phyloP scores from a whole-genome alignment of 2,329 filamentous ascomycete species.

The Ophiocordyceps sinensis region DNA sequence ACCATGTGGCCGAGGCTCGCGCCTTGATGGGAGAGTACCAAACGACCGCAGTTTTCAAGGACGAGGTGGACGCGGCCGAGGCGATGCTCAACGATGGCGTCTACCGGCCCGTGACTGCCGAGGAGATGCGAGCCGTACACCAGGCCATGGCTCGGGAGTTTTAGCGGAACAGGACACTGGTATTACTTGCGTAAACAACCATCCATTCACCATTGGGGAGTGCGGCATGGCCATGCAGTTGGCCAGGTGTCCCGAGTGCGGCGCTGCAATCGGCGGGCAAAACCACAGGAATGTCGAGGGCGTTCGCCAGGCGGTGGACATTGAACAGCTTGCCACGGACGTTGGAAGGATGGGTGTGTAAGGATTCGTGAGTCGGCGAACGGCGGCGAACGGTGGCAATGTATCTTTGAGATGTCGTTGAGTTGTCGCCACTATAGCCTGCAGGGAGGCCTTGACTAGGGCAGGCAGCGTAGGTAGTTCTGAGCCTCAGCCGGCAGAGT shows the following conservation, averaged over 20 bases:
- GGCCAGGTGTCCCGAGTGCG: conserved; percentile 48
- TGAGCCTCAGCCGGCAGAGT: no score
- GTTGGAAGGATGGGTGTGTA: background rate
- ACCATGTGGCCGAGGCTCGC: conserved; percentile 8
- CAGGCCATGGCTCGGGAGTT: conserved; percentile 37
- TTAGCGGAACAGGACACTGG: conserved; percentile 43
- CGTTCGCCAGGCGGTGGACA: conserved; percentile 27
- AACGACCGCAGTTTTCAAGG: conserved; percentile 19
- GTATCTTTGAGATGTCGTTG: no score
- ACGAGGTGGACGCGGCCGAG: conserved; percentile 30
- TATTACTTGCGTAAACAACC: conserved; percentile 42
- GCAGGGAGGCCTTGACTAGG: no score
- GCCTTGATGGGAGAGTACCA: conserved; percentile 6
- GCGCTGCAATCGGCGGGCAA: conserved; percentile 37
- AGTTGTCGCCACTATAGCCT: no score
- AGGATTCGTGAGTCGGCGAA: background rate
- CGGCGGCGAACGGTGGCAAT: no score
- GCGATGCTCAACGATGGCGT: conserved; percentile 31
- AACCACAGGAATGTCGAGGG: conserved; percentile 35
- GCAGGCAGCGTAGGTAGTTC: no score
- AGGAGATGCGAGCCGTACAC: conserved; percentile 36
- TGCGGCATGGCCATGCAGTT: conserved; percentile 51
- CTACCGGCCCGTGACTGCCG: conserved; percentile 30
- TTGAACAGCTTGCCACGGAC: conserved; percentile 1
- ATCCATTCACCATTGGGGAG: conserved; percentile 50